Evolutionary conservation across 2,329 filamentous ascomycete species (phyloP), one percentile per base, ranked within the genome.

Genomic region (Calcarisporium arbuscula): DNA sequence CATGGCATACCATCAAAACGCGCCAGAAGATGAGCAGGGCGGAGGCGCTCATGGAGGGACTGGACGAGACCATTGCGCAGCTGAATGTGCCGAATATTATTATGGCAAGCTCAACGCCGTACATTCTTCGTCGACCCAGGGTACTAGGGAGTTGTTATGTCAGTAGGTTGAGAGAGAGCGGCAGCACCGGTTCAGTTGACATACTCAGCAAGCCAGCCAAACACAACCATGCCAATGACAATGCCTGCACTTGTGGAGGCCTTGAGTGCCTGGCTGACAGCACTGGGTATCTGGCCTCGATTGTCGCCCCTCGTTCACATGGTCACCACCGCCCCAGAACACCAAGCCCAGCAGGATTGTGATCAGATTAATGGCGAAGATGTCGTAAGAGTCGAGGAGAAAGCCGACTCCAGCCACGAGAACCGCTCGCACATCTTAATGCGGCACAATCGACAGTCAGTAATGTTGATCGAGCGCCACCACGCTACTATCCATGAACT

Each of bases 401-500:
- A 92, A 90, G 33, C 85, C 85, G 39, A 86, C 80, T 31, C 85
- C 85, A 18, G 85, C 84, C 4, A 90, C 84, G 6, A 84, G 59
- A 4, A 87, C 71, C 35, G 83, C 80, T 30, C 84, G 76, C 18
- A 88, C 68, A 60, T 89, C 61, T 67, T 28, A 12, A 17, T 20
- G n/a, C 32, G 27, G 20, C 12, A 4, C n/a, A n/a, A 16, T n/a
- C 3, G 12, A 23, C 25, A n/a, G 15, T 12, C 17, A 20, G 12
- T 18, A n/a, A 17, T 7, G n/a, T 19, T 19, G 15, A 16, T n/a
- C 26, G 12, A 17, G 9, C 7, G 12, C 14, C 18, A 17, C 8
- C 20, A 10, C 8, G 11, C 7, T 12, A 28, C 15, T 9, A 16
- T 34, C 28, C 14, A 21, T 21, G 12, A 20, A 60, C 61, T 22